Evolutionary conservation across 2,329 filamentous ascomycete genomes (phyloP), one percentile per base, ranked within the genome.

Genomic region (Claviceps sp.): DNA sequence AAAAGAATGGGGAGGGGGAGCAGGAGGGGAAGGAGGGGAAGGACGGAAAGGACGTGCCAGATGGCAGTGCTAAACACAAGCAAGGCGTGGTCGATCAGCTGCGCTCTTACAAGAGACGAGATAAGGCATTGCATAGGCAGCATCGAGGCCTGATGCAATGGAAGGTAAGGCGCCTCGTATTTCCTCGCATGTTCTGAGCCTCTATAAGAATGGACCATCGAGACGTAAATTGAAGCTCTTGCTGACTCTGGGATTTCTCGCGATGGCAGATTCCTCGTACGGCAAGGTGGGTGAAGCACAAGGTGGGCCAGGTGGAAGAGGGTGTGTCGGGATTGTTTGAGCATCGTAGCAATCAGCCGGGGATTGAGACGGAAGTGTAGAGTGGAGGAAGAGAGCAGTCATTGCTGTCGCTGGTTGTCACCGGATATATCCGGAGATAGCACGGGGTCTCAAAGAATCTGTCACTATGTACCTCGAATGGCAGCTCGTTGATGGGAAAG

Each of bases 121-220:
- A 74, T 56, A 78, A 76, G 64, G 73, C 77, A 55, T 66, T 85
- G 56, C 82, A 87, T 64, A 70, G 82, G 48, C 76, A 78, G 61
- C 81, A 89, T 60, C 69, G 81, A 22, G 85, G 85, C 0, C 62
- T 85, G 42, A 89, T 89, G 85, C 85, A 89, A 67, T 89, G 83
- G 80, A 70, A 70, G 63, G 66, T 68, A 58, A 59, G 64, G 51
- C 4, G 30, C 3, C 16, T 13, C 49, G 30, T 40, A 11, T 47
- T 41, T 7, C 3, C 43, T 22, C 39, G 44, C 37, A 8, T 13
- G n/a, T 34, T 34, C 10, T 11, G 30, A 34, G 30, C 30, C 10
- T 34, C 10, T 34, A 34, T 3, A 11, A 11, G 30, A 34, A 34
- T 34, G 10, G 30, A 4, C 3, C 30, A 34, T 11, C 10, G 10